Conservation (phyloP, 768 basidiomycete species). For the Phanerochaete sordida region DNA sequence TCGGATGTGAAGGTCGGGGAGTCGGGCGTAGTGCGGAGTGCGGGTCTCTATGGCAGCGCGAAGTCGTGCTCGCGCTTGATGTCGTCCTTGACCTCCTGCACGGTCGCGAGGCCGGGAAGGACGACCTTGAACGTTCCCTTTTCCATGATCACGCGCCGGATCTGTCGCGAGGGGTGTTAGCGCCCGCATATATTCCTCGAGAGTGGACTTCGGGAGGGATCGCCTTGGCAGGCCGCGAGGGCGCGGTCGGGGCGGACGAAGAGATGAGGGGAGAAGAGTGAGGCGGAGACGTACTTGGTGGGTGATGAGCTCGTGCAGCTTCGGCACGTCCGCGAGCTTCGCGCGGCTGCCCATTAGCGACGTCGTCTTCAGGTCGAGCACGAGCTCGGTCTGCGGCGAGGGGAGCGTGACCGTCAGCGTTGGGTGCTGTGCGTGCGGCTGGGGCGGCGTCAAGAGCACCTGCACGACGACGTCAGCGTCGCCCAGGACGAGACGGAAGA, state of each 20-base stretch:
- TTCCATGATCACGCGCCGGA: constrained; percentile 28
- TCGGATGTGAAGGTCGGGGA: too few species aligned
- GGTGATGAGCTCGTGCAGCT: constrained; percentile 91
- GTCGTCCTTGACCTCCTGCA: constrained; percentile 29
- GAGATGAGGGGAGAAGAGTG: too few species aligned
- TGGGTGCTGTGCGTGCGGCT: constrained; percentile 47
- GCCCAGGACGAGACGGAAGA: background rate
- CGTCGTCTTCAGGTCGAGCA: constrained; percentile 80
- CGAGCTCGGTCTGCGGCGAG: constrained; percentile 61
- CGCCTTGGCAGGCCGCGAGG: too few species aligned
- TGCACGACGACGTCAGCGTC: constrained; percentile 23
- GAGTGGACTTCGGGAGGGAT: too few species aligned
- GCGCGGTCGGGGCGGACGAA: too few species aligned
- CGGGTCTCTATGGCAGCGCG: background rate
- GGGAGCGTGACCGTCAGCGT: constrained; percentile 70
- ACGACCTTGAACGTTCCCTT: constrained; percentile 63
- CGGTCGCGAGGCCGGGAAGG: constrained; percentile 58
- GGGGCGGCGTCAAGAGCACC: constrained; percentile 66
- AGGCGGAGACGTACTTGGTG: constrained; percentile 59
- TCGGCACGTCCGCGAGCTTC: constrained; percentile 97
- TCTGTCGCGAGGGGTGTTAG: constrained; percentile 9
- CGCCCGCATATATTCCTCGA: too few species aligned
- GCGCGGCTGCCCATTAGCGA: constrained; percentile 95
- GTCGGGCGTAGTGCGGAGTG: background rate
- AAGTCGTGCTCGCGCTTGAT: constrained; percentile 22